Conservation (phyloP, 2,329 filamentous ascomycete species). For the Fusarium redolens region DNA sequence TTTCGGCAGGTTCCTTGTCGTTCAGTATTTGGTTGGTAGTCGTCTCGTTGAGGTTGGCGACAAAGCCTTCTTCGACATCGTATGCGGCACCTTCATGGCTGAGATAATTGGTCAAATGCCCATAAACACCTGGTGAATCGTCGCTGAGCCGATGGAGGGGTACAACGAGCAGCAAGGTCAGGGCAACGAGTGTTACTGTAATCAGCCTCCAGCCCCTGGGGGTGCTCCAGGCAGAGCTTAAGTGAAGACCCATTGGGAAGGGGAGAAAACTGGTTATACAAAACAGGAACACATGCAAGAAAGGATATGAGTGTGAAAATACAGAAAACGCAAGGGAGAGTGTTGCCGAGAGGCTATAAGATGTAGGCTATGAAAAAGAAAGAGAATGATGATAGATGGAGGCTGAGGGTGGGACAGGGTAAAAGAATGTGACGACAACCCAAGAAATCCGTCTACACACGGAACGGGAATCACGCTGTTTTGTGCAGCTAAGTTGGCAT, state of each 20-base stretch:
- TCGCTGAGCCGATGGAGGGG: constrained; percentile 48
- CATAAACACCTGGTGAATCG: constrained; percentile 46
- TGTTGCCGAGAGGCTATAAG: constrained; percentile 7
- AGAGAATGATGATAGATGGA: neutral
- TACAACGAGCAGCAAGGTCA: constrained; percentile 46
- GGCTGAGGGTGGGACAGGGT: constrained; percentile 16
- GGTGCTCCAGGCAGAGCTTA: constrained; percentile 43
- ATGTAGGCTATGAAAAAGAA: neutral
- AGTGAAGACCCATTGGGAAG: constrained; percentile 39
- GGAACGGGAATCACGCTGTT: constrained; percentile 24
- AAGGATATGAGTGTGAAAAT: neutral
- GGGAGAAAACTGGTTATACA: neutral
- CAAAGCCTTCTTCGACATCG: constrained; percentile 42
- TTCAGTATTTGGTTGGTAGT: constrained; percentile 32
- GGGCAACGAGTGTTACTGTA: constrained; percentile 42
- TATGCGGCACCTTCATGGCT: constrained; percentile 50
- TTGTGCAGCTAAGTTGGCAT: constrained; percentile 23
- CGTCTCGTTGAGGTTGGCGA: constrained; percentile 50
- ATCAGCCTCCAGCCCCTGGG: constrained; percentile 46
- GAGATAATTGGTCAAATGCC: constrained; percentile 48
- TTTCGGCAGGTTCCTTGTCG: constrained; percentile 17
- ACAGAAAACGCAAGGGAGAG: constrained; percentile 10
- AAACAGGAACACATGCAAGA: constrained; percentile 10
- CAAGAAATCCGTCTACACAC: constrained; percentile 22
- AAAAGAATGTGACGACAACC: constrained; percentile 26